phyloP scores from a whole-genome alignment of 1,284 basidiomycete species.

The Rhizopogon parksii region DNA sequence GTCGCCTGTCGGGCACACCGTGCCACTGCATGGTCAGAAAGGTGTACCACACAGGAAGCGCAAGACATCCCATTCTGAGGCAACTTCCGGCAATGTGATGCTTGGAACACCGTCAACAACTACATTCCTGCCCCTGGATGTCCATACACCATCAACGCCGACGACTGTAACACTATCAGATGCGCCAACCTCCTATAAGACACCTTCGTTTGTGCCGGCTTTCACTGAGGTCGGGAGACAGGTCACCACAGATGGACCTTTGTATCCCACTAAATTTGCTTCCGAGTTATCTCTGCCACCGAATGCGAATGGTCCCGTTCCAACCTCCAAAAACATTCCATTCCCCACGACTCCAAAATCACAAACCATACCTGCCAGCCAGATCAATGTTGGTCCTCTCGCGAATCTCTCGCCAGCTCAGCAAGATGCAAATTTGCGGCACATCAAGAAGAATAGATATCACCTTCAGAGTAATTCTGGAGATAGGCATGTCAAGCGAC shows the following conservation, averaged over 20 bases:
- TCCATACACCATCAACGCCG: not conserved
- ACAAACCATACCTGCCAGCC: slow-evolving; percentile 18
- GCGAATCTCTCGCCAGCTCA: slow-evolving; percentile 22
- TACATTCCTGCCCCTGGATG: not conserved
- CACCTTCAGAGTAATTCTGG: slow-evolving; percentile 21
- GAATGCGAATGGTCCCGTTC: not conserved
- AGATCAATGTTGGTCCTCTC: slow-evolving; percentile 11
- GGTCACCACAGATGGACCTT: slow-evolving; percentile 6
- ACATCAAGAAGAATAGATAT: slow-evolving; percentile 21
- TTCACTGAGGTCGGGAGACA: slow-evolving; percentile 9
- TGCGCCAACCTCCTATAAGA: not conserved
- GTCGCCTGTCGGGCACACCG: not conserved
- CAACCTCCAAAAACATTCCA: slow-evolving; percentile 6
- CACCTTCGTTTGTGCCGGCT: slow-evolving; percentile 7
- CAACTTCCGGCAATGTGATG: slow-evolving; percentile 15
- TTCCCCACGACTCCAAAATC: slow-evolving; percentile 20
- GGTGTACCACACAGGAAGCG: not conserved
- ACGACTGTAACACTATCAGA: not conserved
- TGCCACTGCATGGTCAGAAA: slow-evolving; percentile 5
- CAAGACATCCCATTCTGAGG: not conserved
- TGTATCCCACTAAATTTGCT: slow-evolving; percentile 9
- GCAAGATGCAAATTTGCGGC: slow-evolving; percentile 25
- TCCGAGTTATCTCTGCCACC: slow-evolving; percentile 6
- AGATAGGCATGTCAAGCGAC: slow-evolving; percentile 24
- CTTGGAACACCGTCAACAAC: slow-evolving; percentile 5